phyloP scores from a whole-genome alignment of 1,284 basidiomycete species.

The Trametes polyzona region DNA sequence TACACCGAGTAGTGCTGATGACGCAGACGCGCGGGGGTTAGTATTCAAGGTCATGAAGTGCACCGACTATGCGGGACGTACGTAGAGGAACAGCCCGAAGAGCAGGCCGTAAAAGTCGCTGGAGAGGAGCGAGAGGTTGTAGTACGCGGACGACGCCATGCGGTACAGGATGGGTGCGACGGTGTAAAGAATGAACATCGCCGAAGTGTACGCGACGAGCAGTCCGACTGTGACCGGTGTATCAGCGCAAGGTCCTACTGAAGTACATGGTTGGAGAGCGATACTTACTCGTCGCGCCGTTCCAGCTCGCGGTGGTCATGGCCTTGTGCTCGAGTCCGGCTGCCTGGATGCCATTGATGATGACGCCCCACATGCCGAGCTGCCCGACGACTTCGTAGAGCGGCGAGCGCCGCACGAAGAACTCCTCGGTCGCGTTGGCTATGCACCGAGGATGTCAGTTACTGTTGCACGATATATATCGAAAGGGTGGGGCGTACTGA shows the following conservation, averaged over 20 bases:
- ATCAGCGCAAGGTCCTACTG: slow-evolving; percentile 2
- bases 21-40: neutral
- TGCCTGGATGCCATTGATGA: slow-evolving; percentile 81
- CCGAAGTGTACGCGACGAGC: slow-evolving; percentile 73
- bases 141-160: slow-evolving; percentile 81
- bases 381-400: slow-evolving; percentile 88
- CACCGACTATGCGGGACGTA: slow-evolving; percentile 35
- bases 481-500: slow-evolving; percentile 65
- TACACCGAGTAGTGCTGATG: slow-evolving; percentile 74
- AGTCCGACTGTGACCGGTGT: slow-evolving; percentile 58
- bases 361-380: slow-evolving; percentile 80
- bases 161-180: slow-evolving; percentile 85
- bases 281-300: slow-evolving; percentile 62
- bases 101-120: slow-evolving; percentile 86
- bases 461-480: neutral
- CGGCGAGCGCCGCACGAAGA: slow-evolving; percentile 78
- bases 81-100: slow-evolving; percentile 57
- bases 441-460: neutral
- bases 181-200: slow-evolving; percentile 85
- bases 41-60: slow-evolving; percentile 10
- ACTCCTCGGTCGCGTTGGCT: slow-evolving; percentile 89
- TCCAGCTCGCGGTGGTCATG: slow-evolving; percentile 72
- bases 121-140: slow-evolving; percentile 81
- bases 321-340: slow-evolving; percentile 71
- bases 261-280: neutral